Base-by-base conservation (phyloP, 2,329 filamentous ascomycete genomes). In the Colletotrichum zoysiae region DNA sequence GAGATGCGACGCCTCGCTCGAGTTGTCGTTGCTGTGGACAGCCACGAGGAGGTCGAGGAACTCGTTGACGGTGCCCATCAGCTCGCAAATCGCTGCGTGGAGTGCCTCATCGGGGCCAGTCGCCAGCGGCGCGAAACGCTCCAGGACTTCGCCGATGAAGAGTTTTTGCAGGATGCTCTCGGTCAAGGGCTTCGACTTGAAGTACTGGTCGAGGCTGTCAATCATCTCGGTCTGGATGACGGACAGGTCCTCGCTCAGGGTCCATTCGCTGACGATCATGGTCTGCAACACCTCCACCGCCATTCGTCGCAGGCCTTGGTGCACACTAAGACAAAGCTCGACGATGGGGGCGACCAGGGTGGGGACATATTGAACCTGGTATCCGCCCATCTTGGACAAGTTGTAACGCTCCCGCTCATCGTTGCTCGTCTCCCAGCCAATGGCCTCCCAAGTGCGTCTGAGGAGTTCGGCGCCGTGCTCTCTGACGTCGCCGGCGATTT, bases 191-290 rank as follows among this genome's bases (percentile, higher is more conserved):
- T 95, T 96, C 9, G 92, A 89, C 82, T 98, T 97, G 86, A 98
- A 98, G 64, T 97, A 89, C 33, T 88, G 86, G 79, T 99, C 96
- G 65, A 99, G 84, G 75, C 93, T 97, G 77, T 98, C 95, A 76
- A 99, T 97, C 85, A 98, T 95, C 81, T 98, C 96, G 2, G 95
- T 96, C 81, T 98, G 95, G 63, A 99, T 93, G 59, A 96, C 91
- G 2, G 92, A 92, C 59, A 99, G 84, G 79, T 98, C 95, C 79
- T 97, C 93, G 79, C 95, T 98, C 74, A 99, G 83, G 20, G 95
- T 95, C 96, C 96, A 99, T 82, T 99, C 96, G 82, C 95, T 97
- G 75, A 98, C 91, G 77, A 99, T 97, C 96, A 99, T 99, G 3
- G 95, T 97, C 80, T 97, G 95, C 73, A 99, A 83, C 26, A 99